Conservation (phyloP, 176 grass and related monocot species). For the Tuctoria greenei region DNA sequence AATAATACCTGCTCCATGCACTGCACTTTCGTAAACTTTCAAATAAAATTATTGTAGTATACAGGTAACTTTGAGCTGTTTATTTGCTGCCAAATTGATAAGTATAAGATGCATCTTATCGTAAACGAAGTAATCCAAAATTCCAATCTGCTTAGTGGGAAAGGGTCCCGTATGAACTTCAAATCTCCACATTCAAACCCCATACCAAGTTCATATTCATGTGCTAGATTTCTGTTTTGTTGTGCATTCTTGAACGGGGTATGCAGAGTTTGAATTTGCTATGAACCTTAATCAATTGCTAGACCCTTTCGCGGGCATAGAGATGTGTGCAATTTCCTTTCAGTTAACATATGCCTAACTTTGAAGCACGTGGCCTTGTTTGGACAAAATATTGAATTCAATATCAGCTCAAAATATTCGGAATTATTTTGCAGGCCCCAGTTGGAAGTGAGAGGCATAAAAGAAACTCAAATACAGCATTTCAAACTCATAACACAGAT, state of each 20-base stretch:
- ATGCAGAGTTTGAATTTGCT: slow-evolving; percentile 4
- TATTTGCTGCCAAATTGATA: not conserved
- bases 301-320: no score
- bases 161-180: not conserved
- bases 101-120: not conserved
- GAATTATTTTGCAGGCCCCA: slow-evolving; percentile 36
- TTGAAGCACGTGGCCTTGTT: not conserved
- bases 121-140: not conserved
- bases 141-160: not conserved
- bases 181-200: not conserved
- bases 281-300: not conserved
- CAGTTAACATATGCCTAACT: not conserved
- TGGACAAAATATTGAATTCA: not conserved
- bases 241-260: not conserved
- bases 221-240: not conserved
- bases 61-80: not conserved
- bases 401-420: slow-evolving; percentile 12
- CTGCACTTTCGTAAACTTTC: slow-evolving; percentile 4
- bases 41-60: not conserved
- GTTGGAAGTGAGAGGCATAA: slow-evolving; percentile 67
- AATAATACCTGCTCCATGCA: not conserved
- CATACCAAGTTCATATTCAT: no score
- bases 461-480: slow-evolving; percentile 35
- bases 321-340: not conserved
- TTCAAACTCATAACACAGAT: slow-evolving; percentile 34